These are phyloP conservation scores for Myxozyma geophila DNA, from an alignment of 805 yeast genomes.

Conservation along the genomic window DNA sequence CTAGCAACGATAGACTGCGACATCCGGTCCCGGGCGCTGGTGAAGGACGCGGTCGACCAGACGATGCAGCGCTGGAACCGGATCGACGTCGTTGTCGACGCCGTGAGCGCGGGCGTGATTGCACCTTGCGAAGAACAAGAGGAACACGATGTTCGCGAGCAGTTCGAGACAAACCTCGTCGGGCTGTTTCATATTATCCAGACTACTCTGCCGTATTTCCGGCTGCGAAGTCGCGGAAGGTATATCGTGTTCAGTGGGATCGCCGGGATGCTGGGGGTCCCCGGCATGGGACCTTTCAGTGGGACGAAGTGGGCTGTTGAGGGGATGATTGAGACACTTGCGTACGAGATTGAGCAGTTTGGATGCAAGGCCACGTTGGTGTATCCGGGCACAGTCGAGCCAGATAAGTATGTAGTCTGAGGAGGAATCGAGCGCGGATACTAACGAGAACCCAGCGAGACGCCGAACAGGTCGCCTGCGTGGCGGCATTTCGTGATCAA, in stretches of 20 bases:
- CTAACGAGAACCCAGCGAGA: not conserved
- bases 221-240: constrained; percentile 33
- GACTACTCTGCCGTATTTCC: constrained; percentile 37
- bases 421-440: not conserved
- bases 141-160: constrained; percentile 39
- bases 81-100: constrained; percentile 40
- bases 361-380: constrained; percentile 32
- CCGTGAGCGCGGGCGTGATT: constrained; percentile 38
- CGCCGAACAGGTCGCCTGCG: constrained; percentile 29
- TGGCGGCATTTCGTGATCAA: constrained; percentile 39
- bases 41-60: constrained; percentile 36
- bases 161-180: constrained; percentile 40
- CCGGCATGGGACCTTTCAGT: constrained; percentile 42
- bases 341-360: constrained; percentile 39
- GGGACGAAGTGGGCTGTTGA: constrained; percentile 45
- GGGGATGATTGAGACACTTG: constrained; percentile 43
- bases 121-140: constrained; percentile 41
- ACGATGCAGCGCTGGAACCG: constrained; percentile 36
- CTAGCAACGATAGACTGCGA: constrained; percentile 33
- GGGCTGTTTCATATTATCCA: constrained; percentile 41
- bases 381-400: constrained; percentile 32
- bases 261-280: constrained; percentile 42
- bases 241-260: constrained; percentile 36
- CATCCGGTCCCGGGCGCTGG: constrained; percentile 34
- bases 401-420: constrained; percentile 15